A percentile compares a stretch with the other conserved stretches of the same genome.
phyloP scores from a whole-genome alignment of 768 basidiomycete genomes.

The Chiua virens region DNA sequence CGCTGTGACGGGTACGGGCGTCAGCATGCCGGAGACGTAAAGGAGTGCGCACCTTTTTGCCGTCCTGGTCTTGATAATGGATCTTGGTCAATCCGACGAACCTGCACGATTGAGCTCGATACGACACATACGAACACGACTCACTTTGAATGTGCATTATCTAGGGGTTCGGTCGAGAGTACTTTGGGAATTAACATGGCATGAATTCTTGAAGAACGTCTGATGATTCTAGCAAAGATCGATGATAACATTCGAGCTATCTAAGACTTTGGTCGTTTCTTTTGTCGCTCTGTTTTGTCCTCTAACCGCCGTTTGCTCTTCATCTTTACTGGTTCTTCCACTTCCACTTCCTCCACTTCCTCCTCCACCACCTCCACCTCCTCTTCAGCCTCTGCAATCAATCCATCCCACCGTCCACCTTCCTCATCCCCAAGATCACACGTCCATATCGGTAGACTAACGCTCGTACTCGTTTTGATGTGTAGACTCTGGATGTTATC shows the following conservation, averaged over 20 bases:
- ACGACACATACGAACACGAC: slow-evolving; percentile 5
- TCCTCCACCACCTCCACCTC: slow-evolving; percentile 7
- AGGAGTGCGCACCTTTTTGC: slow-evolving; percentile 53
- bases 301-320: slow-evolving; percentile 12
- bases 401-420: slow-evolving; percentile 32
- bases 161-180: slow-evolving; percentile 50
- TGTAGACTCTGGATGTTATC: slow-evolving; percentile 86
- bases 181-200: slow-evolving; percentile 48
- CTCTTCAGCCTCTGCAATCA: slow-evolving; percentile 15
- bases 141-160: slow-evolving; percentile 59
- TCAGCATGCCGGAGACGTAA: neutral
- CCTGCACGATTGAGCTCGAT: slow-evolving; percentile 37
- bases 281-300: slow-evolving; percentile 12
- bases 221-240: slow-evolving; percentile 4
- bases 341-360: neutral
- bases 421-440: slow-evolving; percentile 60
- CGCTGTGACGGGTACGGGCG: slow-evolving; percentile 45
- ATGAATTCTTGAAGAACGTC: neutral
- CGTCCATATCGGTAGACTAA: slow-evolving; percentile 89
- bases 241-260: neutral
- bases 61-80: slow-evolving; percentile 75
- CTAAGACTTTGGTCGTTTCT: slow-evolving; percentile 10
- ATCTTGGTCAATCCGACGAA: slow-evolving; percentile 87
- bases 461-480: slow-evolving; percentile 85
- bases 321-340: neutral